Evolutionary conservation across 2,329 filamentous ascomycete genomes (phyloP).

Genomic region (Talaromyces sp.): DNA sequence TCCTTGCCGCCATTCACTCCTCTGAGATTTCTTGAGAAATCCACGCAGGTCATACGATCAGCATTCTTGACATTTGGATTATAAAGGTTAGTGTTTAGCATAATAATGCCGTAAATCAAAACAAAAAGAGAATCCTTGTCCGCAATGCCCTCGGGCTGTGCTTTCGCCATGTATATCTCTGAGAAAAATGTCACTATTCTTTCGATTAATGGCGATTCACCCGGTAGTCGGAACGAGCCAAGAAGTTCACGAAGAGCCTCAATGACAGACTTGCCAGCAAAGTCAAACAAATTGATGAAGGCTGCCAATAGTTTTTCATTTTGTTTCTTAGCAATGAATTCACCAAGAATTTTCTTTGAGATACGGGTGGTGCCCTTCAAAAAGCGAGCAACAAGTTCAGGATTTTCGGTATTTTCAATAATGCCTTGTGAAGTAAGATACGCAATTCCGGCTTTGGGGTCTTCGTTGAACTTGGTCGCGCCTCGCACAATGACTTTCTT

Average conservation of each 20-base stretch:
- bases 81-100: slow-evolving; percentile 95
- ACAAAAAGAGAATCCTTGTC: slow-evolving; percentile 87
- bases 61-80: slow-evolving; percentile 77
- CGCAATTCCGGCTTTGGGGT: slow-evolving; percentile 80
- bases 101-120: slow-evolving; percentile 92
- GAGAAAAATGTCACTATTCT: slow-evolving; percentile 85
- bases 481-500: slow-evolving; percentile 90
- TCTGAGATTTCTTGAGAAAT: slow-evolving; percentile 85
- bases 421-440: slow-evolving; percentile 83
- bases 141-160: slow-evolving; percentile 69
- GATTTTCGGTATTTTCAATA: slow-evolving; percentile 71
- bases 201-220: slow-evolving; percentile 89
- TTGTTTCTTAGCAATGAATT: slow-evolving; percentile 86
- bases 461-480: slow-evolving; percentile 90
- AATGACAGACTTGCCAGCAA: slow-evolving; percentile 79
- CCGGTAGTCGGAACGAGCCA: slow-evolving; percentile 87
- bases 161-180: slow-evolving; percentile 73
- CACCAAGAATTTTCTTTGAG: slow-evolving; percentile 86
- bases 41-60: slow-evolving; percentile 78
- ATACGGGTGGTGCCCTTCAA: slow-evolving; percentile 81
- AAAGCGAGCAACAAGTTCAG: slow-evolving; percentile 78
- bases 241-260: slow-evolving; percentile 85
- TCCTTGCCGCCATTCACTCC: slow-evolving; percentile 84
- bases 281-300: slow-evolving; percentile 86
- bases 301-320: slow-evolving; percentile 82